These are phyloP conservation scores for Fusarium drepaniforme DNA, from an alignment of 2,329 filamentous ascomycete genomes.

Conservation along the genomic window DNA sequence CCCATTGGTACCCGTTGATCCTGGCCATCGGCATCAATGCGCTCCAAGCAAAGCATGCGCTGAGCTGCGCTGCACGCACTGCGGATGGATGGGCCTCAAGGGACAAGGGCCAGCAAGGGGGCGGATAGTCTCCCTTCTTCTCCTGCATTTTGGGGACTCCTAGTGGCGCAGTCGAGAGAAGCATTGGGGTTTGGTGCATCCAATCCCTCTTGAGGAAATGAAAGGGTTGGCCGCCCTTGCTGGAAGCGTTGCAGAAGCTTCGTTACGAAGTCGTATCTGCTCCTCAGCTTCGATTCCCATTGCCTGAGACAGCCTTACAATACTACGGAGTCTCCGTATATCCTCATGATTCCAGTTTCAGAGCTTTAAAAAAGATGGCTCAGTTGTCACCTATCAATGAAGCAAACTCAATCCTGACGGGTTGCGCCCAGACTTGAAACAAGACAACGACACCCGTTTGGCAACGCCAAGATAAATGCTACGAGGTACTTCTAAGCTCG, in stretches of 20 bases:
- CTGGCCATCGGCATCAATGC: background rate
- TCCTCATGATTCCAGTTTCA: background rate
- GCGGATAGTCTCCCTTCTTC: constrained; percentile 13
- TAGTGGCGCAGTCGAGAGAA: constrained; percentile 29
- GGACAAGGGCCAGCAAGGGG: constrained; percentile 9
- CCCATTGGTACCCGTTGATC: constrained; percentile 25
- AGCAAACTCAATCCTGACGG: constrained; percentile 2
- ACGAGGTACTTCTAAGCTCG: background rate
- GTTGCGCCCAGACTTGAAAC: background rate
- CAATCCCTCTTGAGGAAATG: constrained; percentile 33
- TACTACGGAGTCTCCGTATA: background rate
- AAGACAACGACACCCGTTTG: background rate
- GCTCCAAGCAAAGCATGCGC: background rate
- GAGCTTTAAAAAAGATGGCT: background rate
- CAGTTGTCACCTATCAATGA: background rate
- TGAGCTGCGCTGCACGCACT: background rate
- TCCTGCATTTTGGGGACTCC: constrained; percentile 10
- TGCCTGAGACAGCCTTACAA: background rate
- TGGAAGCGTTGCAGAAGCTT: constrained; percentile 26
- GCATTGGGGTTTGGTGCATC: constrained; percentile 12
- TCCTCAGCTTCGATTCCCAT: background rate
- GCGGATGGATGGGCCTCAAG: constrained; percentile 19
- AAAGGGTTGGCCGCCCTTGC: constrained; percentile 40
- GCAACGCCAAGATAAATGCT: background rate
- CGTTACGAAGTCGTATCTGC: background rate